phyloP scores from a whole-genome alignment of 371 early-diverging fungal species.

The Circinella minor region DNA sequence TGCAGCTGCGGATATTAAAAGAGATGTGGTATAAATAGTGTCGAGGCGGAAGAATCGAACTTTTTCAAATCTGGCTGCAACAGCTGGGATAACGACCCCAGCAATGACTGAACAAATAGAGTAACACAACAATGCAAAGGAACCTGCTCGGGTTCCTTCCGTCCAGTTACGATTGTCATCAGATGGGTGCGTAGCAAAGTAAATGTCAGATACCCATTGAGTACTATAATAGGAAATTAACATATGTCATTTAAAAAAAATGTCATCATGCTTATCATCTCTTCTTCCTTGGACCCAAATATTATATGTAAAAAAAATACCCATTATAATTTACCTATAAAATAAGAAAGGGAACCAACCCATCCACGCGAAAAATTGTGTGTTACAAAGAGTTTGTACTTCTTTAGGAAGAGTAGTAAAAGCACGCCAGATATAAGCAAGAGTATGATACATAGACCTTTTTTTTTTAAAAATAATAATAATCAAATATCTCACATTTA shows the following conservation, averaged over 20 bases:
- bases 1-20: slow-evolving; percentile 6
- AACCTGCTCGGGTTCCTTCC: slow-evolving; percentile 58
- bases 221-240: slow-evolving; percentile 19
- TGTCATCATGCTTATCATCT: too few species aligned
- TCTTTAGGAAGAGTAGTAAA: slow-evolving; percentile 50
- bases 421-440: slow-evolving; percentile 49
- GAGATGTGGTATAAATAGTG: slow-evolving; percentile 44
- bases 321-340: slow-evolving; percentile 31
- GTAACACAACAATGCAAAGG: slow-evolving; percentile 61
- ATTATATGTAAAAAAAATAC: too few species aligned
- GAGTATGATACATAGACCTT: slow-evolving; percentile 41
- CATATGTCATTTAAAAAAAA: background rate
- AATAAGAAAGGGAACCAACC: slow-evolving; percentile 74
- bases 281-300: too few species aligned
- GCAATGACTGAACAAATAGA: slow-evolving; percentile 58
- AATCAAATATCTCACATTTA: too few species aligned
- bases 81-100: slow-evolving; percentile 50
- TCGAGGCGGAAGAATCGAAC: slow-evolving; percentile 32
- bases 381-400: slow-evolving; percentile 63
- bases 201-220: slow-evolving; percentile 48
- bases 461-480: too few species aligned
- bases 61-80: slow-evolving; percentile 11
- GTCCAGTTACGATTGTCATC: slow-evolving; percentile 26
- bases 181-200: slow-evolving; percentile 26
- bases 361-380: slow-evolving; percentile 77